Conservation (phyloP, 2,329 filamentous ascomycete species). For the Colletotrichum sp. region DNA sequence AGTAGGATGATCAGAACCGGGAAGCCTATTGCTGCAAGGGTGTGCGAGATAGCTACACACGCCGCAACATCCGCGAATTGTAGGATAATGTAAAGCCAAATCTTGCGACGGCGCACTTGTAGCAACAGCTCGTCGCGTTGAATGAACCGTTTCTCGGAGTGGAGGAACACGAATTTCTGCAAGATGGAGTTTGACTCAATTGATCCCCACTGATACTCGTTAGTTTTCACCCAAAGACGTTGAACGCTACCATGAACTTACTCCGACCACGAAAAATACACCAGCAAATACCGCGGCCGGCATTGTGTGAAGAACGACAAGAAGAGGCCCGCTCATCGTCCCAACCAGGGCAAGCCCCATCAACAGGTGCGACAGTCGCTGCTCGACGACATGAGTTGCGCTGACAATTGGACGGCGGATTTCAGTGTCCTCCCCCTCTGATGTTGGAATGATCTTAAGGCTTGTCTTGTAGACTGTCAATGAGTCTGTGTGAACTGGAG, state of each 20-base stretch:
- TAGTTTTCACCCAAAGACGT: background rate
- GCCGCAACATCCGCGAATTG: constrained; percentile 57
- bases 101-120: constrained; percentile 46
- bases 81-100: constrained; percentile 54
- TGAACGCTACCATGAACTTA: constrained; percentile 19
- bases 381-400: constrained; percentile 57
- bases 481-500: constrained; percentile 63
- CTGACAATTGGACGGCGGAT: constrained; percentile 48
- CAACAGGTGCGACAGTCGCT: constrained; percentile 60
- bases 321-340: constrained; percentile 30
- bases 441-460: constrained; percentile 44
- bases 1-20: constrained; percentile 61
- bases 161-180: constrained; percentile 40
- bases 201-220: constrained; percentile 40
- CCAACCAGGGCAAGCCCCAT: constrained; percentile 60
- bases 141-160: constrained; percentile 50
- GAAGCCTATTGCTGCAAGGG: constrained; percentile 64
- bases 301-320: constrained; percentile 58
- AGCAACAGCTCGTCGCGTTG: constrained; percentile 51
- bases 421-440: constrained; percentile 42
- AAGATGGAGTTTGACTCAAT: constrained; percentile 60
- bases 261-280: constrained; percentile 64
- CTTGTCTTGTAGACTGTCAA: constrained; percentile 46
- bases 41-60: constrained; percentile 64
- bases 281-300: constrained; percentile 59